Evolutionary conservation across 352 stramenopile genomes (phyloP).

Genomic region (Saprolegnia parasitica): DNA sequence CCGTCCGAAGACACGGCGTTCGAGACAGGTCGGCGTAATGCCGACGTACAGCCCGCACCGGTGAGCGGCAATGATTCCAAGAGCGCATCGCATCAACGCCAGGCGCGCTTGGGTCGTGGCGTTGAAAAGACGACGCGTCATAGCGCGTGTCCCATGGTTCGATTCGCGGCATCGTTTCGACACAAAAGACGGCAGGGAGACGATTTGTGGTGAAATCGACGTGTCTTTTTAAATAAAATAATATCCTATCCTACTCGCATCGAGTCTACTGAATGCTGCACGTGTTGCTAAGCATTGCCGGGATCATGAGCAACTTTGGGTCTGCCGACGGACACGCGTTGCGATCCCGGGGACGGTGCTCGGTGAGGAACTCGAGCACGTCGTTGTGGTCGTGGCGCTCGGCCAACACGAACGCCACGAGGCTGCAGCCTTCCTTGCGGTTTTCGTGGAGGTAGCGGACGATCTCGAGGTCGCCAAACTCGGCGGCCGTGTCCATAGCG

Average conservation of each 20-base stretch:
- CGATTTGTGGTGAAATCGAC: background rate
- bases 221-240: constrained; percentile 3
- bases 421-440: constrained; percentile 7
- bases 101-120: too few species aligned
- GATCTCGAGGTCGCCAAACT: constrained; percentile 5
- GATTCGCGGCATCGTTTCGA: too few species aligned
- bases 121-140: too few species aligned
- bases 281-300: constrained; percentile 7
- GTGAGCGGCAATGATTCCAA: too few species aligned
- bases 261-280: constrained; percentile 14
- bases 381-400: constrained; percentile 11
- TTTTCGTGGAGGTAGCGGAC: constrained; percentile 3
- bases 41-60: too few species aligned
- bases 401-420: background rate
- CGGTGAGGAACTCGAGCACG: background rate
- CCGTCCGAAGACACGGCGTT: too few species aligned
- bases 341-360: constrained; percentile 10
- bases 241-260: background rate
- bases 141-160: too few species aligned
- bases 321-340: constrained; percentile 18
- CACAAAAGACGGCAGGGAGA: too few species aligned
- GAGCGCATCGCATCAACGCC: too few species aligned
- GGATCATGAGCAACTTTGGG: constrained; percentile 21
- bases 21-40: too few species aligned
- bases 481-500: constrained; percentile 7